These are phyloP conservation scores for Apiospora hydei DNA, from an alignment of 2,329 filamentous ascomycete species.

Conservation along the genomic window DNA sequence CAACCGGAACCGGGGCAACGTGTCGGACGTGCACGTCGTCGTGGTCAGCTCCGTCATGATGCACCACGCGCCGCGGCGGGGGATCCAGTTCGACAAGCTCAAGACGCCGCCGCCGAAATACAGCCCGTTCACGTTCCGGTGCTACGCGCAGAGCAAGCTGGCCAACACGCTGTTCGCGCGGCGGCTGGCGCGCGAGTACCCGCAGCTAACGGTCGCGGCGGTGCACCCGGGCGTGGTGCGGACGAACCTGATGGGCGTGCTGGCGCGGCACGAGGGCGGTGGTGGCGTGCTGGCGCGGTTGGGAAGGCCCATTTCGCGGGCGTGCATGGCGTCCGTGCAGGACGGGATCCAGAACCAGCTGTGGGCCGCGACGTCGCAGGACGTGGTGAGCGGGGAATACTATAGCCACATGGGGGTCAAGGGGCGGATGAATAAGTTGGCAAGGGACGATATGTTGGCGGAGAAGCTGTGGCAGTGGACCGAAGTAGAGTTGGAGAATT, in stretches of 20 bases:
- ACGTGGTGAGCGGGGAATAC: constrained; percentile 40
- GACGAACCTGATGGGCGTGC: constrained; percentile 7
- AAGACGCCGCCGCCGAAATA: not conserved
- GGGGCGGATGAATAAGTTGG: constrained; percentile 29
- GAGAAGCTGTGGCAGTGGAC: constrained; percentile 44
- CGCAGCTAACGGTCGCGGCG: constrained; percentile 19
- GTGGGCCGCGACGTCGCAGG: constrained; percentile 44
- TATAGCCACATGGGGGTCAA: constrained; percentile 46
- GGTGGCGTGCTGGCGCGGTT: not conserved
- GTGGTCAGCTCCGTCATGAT: constrained; percentile 27
- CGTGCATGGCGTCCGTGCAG: constrained; percentile 29
- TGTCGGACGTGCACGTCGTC: constrained; percentile 30
- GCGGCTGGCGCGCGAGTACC: constrained; percentile 30
- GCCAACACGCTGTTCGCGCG: constrained; percentile 30
- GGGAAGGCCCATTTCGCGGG: not conserved
- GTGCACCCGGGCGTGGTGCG: constrained; percentile 27
- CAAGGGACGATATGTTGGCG: constrained; percentile 37
- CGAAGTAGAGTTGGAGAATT: constrained; percentile 38
- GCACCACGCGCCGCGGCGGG: constrained; percentile 20
- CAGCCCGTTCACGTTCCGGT: constrained; percentile 19
- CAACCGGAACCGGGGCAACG: not conserved
- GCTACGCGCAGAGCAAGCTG: constrained; percentile 34
- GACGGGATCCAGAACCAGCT: constrained; percentile 49
- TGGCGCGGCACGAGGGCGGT: not conserved
- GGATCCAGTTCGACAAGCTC: constrained; percentile 28